Base-by-base conservation (phyloP, 306 rosid genomes). In the Malus domestica region DNA sequence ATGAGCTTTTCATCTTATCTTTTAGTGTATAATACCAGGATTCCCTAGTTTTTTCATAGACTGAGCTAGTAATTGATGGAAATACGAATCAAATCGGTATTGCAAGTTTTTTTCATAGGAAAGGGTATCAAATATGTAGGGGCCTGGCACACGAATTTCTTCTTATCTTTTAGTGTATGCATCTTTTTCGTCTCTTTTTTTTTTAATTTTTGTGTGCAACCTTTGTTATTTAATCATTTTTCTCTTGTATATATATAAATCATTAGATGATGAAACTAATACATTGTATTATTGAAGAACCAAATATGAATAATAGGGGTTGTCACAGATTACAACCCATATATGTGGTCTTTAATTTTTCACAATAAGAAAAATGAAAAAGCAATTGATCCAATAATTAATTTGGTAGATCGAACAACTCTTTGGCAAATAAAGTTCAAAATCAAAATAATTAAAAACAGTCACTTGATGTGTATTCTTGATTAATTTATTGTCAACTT, bases 241-340 rank as follows among this genome's bases (percentile, higher is more conserved):
- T 40, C 3, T 40, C 40, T 35, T 40, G 1, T 40, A 15, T 49
- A 4, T 6, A 49, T 15, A n/a, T 33, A 35, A 35, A 72, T 58
- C 67, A 59, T 58, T 59, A 15, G 67, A 72, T n/a, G 64, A 54
- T 20, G 22, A 30, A 30, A n/a, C 1, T 71, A 52, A 55, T 27
- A 18, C 25, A 51, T 76, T 64, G 19, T 44, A 80, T 80, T 51
- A 80, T 80, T 69, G 77, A 70, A 76, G 77, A 63, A 75, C 65
- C 69, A 75, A 71, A 61, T 62, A 54, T 52, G 22, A 51, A 51
- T 54, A 52, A 70, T 23, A 59, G 55, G 70, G 54, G 32, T 54
- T 62, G 67, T 27, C 4, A 35, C 15, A 49, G 22, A 16, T 23
- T 32, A 68, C 29, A 25, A 19, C 22, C 38, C 35, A 11, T 58